These are phyloP conservation scores for Physcomitrellopsis africana DNA, from an alignment of 225 moss, liverwort and hornwort species.

Conservation along the genomic window DNA sequence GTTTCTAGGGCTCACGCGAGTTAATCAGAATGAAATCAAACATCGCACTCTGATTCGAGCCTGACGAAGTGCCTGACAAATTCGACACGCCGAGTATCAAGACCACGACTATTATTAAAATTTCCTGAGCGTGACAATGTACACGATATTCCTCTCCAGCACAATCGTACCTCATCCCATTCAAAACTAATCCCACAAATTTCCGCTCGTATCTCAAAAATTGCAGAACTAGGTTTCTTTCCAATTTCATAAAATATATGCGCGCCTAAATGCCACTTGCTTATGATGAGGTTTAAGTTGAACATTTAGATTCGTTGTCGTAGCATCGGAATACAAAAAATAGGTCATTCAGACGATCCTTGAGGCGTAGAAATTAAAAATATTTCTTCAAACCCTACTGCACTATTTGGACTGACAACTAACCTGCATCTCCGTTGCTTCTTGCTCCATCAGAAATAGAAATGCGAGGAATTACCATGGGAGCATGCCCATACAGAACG, in stretches of 20 bases:
- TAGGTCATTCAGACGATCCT: too few relatives aligned
- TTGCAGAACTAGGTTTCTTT: background rate
- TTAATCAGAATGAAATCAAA: background rate
- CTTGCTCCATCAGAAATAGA: too few relatives aligned
- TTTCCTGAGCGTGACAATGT: background rate
- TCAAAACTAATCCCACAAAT: background rate
- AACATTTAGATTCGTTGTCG: conserved; percentile 11
- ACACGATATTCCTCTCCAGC: background rate
- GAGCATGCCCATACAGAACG: conserved; percentile 3
- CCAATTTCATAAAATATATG: background rate
- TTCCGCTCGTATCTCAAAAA: background rate
- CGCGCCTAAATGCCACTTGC: background rate
- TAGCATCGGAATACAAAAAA: background rate
- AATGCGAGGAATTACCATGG: too few relatives aligned
- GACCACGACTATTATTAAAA: background rate
- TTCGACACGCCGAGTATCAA: background rate
- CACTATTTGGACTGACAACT: too few relatives aligned
- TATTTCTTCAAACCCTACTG: too few relatives aligned
- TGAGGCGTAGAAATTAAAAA: too few relatives aligned
- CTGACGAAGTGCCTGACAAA: background rate
- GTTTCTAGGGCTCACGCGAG: background rate
- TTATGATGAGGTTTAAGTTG: background rate
- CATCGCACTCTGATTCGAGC: background rate
- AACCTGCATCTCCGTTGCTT: too few relatives aligned
- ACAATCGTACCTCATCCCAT: conserved; percentile 18